A percentile compares a stretch with the other conserved stretches of the same genome.
phyloP scores from a whole-genome alignment of 768 basidiomycete species.

The Pleurotus cornucopiae region DNA sequence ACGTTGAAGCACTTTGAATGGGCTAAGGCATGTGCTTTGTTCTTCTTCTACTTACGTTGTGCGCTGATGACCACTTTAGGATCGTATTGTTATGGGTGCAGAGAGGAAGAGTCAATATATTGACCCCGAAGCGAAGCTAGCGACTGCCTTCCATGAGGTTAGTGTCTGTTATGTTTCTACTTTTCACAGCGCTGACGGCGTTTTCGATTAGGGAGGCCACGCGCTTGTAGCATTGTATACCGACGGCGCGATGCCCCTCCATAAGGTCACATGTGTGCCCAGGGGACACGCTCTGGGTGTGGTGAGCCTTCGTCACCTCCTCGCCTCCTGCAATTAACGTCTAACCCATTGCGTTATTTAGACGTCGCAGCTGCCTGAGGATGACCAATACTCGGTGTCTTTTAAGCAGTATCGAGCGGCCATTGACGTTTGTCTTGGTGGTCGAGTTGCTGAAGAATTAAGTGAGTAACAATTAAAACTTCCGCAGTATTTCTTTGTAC shows the following conservation, averaged over 20 bases:
- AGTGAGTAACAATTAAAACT: conserved; percentile 38
- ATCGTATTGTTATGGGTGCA: conserved; percentile 95
- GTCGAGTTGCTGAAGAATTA: conserved; percentile 91
- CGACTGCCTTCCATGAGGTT: conserved; percentile 96
- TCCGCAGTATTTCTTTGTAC: conserved; percentile 13
- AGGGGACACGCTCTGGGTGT: conserved; percentile 91
- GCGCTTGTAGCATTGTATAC: conserved; percentile 94
- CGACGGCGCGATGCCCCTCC: conserved; percentile 91
- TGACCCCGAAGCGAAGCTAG: conserved; percentile 78
- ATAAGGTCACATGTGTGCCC: conserved; percentile 97
- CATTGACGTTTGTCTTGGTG: conserved; percentile 93
- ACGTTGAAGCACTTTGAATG: conserved; percentile 88
- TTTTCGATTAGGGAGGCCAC: conserved; percentile 68
- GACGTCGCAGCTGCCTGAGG: conserved; percentile 77
- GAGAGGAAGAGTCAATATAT: conserved; percentile 90
- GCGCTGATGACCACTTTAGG: conserved; percentile 35
- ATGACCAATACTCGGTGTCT: conserved; percentile 70
- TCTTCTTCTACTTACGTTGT: not conserved
- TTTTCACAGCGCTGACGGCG: conserved; percentile 4
- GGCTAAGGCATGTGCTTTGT: conserved; percentile 67
- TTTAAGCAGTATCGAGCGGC: conserved; percentile 71
- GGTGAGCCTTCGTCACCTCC: conserved; percentile 39
- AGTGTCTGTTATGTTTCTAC: conserved; percentile 19
- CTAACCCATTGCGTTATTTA: conserved; percentile 22
- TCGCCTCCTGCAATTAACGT: not conserved